Base-by-base conservation (phyloP, 2,329 filamentous ascomycete species). In the Chaetomiaceae sp. region DNA sequence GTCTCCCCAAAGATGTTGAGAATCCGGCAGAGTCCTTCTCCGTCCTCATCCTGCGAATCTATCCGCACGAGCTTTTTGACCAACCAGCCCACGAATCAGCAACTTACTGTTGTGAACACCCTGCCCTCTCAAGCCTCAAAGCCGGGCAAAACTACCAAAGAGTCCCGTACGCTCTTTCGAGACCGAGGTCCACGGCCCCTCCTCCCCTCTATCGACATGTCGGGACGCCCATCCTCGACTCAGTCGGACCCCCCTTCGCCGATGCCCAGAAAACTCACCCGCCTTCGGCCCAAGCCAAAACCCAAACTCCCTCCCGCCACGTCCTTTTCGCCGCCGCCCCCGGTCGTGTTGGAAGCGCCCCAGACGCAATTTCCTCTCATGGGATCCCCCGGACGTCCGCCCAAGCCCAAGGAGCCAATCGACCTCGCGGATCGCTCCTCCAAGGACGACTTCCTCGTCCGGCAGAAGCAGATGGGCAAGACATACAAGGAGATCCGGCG, bases 401-500 rank as follows among this genome's bases (percentile, higher is more conserved):
- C 23, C 18, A 21, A 16, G 4, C 7, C 36, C 13, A 8, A 33
- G 9, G 45, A 29, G 13, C 30, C 10, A 16, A 10, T 42, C 16
- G 38, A 50, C 4, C 20, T 53, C 21, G 9, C 40, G 14, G 54
- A 58, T 20, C 55, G 60, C 9, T 38, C 10, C 30, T 45, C 45
- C 36, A 58, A 60, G 34, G 59, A 61, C 44, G 51, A 57, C n/a
- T 62, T 58, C 16, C 51, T 62, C 2, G 29, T 62, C 11, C 16
- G 34, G 5, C 27, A 75, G 21, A 83, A 81, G 65, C 62, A 66
- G 7, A 66, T 71, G 1, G 84, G 84, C 3, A 71, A 80, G 70
- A 81, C 84, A 0, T 90, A 89, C 68, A 78, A 76, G 49, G 75
- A 86, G 54, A 89, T 89, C 61, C 77, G 77, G 33, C 61, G 64